Evolutionary conservation across 2,329 filamentous ascomycete species (phyloP).

Genomic region (Arthrobotrys sinensis): DNA sequence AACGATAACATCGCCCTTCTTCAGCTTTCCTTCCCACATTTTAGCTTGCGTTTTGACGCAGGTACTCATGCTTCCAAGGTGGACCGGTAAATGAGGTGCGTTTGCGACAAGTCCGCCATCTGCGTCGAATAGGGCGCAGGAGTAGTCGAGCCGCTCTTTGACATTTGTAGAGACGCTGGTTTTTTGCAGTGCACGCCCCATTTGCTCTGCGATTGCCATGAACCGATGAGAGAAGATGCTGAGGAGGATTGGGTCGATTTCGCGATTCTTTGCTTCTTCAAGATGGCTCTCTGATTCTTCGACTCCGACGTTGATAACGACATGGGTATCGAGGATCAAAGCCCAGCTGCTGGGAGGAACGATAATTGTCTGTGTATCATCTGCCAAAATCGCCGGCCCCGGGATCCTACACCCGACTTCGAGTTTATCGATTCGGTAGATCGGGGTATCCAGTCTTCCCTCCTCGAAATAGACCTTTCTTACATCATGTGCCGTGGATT

Average conservation of each 20-base stretch:
- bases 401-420: slow-evolving; percentile 79
- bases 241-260: slow-evolving; percentile 82
- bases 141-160: slow-evolving; percentile 86
- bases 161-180: slow-evolving; percentile 85
- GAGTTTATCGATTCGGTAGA: slow-evolving; percentile 85
- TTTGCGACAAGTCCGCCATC: slow-evolving; percentile 84
- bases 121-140: slow-evolving; percentile 84
- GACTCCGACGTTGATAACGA: slow-evolving; percentile 85
- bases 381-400: slow-evolving; percentile 88
- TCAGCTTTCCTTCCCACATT: slow-evolving; percentile 84
- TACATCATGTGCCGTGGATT: slow-evolving; percentile 75
- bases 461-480: slow-evolving; percentile 86
- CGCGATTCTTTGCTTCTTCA: slow-evolving; percentile 56
- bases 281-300: slow-evolving; percentile 57
- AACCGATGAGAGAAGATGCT: slow-evolving; percentile 86
- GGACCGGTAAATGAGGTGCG: slow-evolving; percentile 84
- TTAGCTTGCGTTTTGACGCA: slow-evolving; percentile 83
- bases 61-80: slow-evolving; percentile 87
- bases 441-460: slow-evolving; percentile 81
- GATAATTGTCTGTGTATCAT: slow-evolving; percentile 91
- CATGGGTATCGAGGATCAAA: slow-evolving; percentile 85
- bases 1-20: slow-evolving; percentile 84
- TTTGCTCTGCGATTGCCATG: slow-evolving; percentile 88
- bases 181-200: slow-evolving; percentile 84
- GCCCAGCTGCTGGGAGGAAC: slow-evolving; percentile 84